Evolutionary conservation across 176 grass and related monocot species (phyloP).

Genomic region (Juncus inflexus): DNA sequence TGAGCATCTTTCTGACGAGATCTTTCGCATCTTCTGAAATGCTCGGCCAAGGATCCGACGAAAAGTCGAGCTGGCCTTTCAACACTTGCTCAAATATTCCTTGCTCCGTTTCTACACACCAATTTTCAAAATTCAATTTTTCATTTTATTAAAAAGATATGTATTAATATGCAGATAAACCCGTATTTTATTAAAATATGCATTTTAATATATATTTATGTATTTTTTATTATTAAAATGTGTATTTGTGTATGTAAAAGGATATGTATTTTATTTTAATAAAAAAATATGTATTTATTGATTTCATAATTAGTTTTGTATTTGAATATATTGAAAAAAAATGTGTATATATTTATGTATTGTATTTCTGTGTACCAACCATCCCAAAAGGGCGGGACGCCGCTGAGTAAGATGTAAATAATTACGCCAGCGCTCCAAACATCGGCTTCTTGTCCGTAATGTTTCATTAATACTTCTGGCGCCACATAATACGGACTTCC

Average conservation of each 20-base stretch:
- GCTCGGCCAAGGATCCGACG: constrained; percentile 31
- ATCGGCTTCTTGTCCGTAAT: constrained; percentile 34
- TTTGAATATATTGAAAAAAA: background rate
- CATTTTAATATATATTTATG: too few relatives aligned
- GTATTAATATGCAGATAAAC: background rate
- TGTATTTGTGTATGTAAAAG: too few relatives aligned
- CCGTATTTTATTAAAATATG: background rate
- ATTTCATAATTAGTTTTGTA: too few relatives aligned
- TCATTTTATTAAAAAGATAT: background rate
- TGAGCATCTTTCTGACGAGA: constrained; percentile 35
- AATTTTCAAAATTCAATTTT: background rate
- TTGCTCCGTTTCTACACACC: constrained; percentile 20
- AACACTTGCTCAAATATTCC: constrained; percentile 38
- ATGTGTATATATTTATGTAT: background rate
- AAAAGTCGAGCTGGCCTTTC: constrained; percentile 31
- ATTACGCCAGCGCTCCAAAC: constrained; percentile 40
- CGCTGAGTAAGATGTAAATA: constrained; percentile 34
- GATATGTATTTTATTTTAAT: too few relatives aligned
- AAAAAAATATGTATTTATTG: too few relatives aligned
- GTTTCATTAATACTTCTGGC: constrained; percentile 29
- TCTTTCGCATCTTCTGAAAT: constrained; percentile 33
- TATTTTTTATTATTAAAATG: too few relatives aligned
- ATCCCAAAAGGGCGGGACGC: constrained; percentile 37
- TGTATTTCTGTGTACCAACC: constrained; percentile 10
- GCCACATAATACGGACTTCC: constrained; percentile 36